Percentiles rank a stretch among this genome's conserved stretches.
Evolutionary conservation across 2,329 filamentous ascomycete genomes (phyloP).

Genomic region (Ophiocordyceps camponoti-saundersi): DNA sequence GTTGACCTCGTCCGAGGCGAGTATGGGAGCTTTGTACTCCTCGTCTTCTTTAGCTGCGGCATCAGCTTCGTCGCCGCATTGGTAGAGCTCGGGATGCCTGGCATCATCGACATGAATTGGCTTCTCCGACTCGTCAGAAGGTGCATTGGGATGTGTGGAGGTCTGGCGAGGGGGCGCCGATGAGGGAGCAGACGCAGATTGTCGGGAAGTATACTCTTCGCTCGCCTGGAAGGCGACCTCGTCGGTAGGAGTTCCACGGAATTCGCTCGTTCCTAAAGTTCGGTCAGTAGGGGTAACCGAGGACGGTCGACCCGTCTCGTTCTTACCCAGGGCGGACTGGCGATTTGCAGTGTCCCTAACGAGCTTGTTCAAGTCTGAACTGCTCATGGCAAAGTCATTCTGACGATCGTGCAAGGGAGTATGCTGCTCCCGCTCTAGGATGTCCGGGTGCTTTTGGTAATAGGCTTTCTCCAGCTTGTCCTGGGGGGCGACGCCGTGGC

Average conservation of each 20-base stretch:
- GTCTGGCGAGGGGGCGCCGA: constrained; percentile 19
- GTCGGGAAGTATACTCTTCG: constrained; percentile 67
- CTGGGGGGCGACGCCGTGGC: constrained; percentile 58
- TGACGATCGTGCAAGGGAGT: constrained; percentile 36
- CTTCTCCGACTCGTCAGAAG: constrained; percentile 32
- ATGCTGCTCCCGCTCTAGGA: constrained; percentile 55
- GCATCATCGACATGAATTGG: constrained; percentile 59
- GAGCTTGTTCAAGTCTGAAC: constrained; percentile 77
- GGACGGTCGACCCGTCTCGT: not conserved
- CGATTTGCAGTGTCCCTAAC: constrained; percentile 53
- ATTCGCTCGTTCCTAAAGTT: constrained; percentile 40
- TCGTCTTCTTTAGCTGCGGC: constrained; percentile 40
- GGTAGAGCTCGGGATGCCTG: constrained; percentile 19
- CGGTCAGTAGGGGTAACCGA: constrained; percentile 9
- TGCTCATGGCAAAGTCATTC: constrained; percentile 70
- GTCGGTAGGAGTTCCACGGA: constrained; percentile 67
- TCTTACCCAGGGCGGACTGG: constrained; percentile 22
- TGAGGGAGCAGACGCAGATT: constrained; percentile 47
- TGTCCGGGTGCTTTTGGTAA: constrained; percentile 82
- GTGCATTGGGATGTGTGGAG: constrained; percentile 11
- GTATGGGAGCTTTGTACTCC: constrained; percentile 58
- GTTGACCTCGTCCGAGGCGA: constrained; percentile 74
- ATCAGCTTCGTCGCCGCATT: constrained; percentile 20
- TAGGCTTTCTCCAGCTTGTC: constrained; percentile 84
- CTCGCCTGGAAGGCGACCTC: constrained; percentile 78